These are phyloP conservation scores for Candida tammaniensis DNA, from an alignment of 805 yeast genomes.

Conservation along the genomic window DNA sequence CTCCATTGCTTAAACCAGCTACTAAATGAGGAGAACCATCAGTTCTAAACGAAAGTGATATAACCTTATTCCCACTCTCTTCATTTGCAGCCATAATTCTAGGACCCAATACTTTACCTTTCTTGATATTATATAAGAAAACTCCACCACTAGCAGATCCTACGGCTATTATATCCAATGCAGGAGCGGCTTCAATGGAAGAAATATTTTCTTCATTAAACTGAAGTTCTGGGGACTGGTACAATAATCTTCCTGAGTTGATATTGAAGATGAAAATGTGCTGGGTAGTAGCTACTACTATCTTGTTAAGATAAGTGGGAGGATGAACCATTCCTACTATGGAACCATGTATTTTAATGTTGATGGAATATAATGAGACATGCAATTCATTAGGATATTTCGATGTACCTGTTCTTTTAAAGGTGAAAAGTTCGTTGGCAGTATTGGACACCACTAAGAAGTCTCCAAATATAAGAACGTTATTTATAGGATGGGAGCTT, in stretches of 20 bases:
- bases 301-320: slow-evolving; percentile 88
- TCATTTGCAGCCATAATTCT: slow-evolving; percentile 48
- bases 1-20: slow-evolving; percentile 77
- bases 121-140: slow-evolving; percentile 62
- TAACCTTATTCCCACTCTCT: slow-evolving; percentile 40
- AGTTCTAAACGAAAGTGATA: slow-evolving; percentile 80
- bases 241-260: slow-evolving; percentile 71
- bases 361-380: slow-evolving; percentile 53
- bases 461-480: slow-evolving; percentile 71
- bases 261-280: slow-evolving; percentile 66
- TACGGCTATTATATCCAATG: slow-evolving; percentile 74
- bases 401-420: slow-evolving; percentile 43
- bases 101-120: slow-evolving; percentile 48
- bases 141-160: slow-evolving; percentile 73
- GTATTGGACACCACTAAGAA: slow-evolving; percentile 56
- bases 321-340: slow-evolving; percentile 74
- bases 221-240: slow-evolving; percentile 45
- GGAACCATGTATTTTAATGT: slow-evolving; percentile 62
- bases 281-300: slow-evolving; percentile 75
- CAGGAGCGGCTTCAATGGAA: slow-evolving; percentile 81
- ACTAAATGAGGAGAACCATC: slow-evolving; percentile 86
- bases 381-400: slow-evolving; percentile 63
- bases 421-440: slow-evolving; percentile 48
- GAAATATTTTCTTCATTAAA: slow-evolving; percentile 51
- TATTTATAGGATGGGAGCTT: slow-evolving; percentile 40